These are phyloP conservation scores for Salix viminalis DNA, from an alignment of 345 rosid species.

Conservation along the genomic window DNA sequence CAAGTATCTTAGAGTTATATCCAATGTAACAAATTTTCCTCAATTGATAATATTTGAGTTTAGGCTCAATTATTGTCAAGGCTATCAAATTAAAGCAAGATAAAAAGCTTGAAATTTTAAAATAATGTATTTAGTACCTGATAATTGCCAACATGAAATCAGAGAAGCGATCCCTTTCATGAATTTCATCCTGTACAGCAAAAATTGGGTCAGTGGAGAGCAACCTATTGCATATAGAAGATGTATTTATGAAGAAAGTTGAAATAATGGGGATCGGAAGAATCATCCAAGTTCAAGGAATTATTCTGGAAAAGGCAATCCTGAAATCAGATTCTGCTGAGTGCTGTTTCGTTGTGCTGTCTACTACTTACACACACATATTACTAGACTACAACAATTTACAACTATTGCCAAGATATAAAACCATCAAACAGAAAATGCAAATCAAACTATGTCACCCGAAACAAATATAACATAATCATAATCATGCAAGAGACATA, in stretches of 20 bases:
- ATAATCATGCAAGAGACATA: neutral
- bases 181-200: constrained; percentile 82
- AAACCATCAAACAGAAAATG: neutral
- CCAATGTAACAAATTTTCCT: neutral
- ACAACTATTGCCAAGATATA: neutral
- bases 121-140: neutral
- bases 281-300: neutral
- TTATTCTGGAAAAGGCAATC: neutral
- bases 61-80: neutral
- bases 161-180: constrained; percentile 93
- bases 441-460: neutral
- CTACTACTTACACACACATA: too few species aligned
- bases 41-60: neutral
- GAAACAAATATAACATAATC: neutral
- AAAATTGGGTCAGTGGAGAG: constrained; percentile 23
- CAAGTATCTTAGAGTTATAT: neutral
- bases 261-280: neutral
- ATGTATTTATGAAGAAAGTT: neutral
- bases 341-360: too few species aligned
- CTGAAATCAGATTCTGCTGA: neutral
- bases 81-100: constrained; percentile 6
- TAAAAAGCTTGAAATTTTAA: neutral
- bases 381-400: neutral
- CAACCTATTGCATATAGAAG: constrained; percentile 14
- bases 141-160: constrained; percentile 88